These are phyloP conservation scores for Metrosideros polymorpha DNA, from an alignment of 441 rosid genomes.

Conservation along the genomic window DNA sequence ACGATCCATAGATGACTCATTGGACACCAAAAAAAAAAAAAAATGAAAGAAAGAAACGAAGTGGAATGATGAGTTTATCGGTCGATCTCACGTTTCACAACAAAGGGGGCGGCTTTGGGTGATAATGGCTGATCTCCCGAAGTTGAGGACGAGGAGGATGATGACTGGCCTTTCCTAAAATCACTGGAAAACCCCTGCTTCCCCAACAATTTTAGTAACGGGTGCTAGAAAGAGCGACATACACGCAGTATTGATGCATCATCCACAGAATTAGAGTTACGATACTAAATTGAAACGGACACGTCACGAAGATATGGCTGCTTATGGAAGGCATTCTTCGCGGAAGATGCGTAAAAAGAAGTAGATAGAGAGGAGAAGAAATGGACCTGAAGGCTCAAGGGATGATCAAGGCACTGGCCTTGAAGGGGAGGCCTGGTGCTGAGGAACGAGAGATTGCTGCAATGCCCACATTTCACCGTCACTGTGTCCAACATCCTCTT, in stretches of 20 bases:
- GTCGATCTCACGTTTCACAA: conserved; percentile 63
- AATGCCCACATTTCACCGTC: conserved; percentile 97
- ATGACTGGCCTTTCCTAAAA: conserved; percentile 50
- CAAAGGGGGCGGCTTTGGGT: conserved; percentile 69
- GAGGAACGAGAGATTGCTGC: conserved; percentile 90
- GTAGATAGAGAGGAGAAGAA: conserved; percentile 10
- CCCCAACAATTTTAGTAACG: conserved; percentile 9
- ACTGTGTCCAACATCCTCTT: conserved; percentile 83
- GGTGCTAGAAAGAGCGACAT: not conserved
- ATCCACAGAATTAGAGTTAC: not conserved
- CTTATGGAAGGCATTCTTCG: not conserved
- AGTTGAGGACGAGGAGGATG: conserved; percentile 68
- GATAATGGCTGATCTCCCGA: conserved; percentile 62
- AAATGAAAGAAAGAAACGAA: not conserved
- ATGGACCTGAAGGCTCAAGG: conserved; percentile 24
- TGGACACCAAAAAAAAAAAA: not conserved
- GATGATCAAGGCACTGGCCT: conserved; percentile 62
- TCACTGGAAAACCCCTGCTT: conserved; percentile 56
- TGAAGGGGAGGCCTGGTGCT: conserved; percentile 74
- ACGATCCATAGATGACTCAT: not conserved
- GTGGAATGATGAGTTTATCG: not conserved
- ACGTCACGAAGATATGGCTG: not conserved
- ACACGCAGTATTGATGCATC: not conserved
- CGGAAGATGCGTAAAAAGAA: not conserved
- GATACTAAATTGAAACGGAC: not conserved